Conservation (phyloP, 1,284 basidiomycete species). For the Baeospora myosura region DNA sequence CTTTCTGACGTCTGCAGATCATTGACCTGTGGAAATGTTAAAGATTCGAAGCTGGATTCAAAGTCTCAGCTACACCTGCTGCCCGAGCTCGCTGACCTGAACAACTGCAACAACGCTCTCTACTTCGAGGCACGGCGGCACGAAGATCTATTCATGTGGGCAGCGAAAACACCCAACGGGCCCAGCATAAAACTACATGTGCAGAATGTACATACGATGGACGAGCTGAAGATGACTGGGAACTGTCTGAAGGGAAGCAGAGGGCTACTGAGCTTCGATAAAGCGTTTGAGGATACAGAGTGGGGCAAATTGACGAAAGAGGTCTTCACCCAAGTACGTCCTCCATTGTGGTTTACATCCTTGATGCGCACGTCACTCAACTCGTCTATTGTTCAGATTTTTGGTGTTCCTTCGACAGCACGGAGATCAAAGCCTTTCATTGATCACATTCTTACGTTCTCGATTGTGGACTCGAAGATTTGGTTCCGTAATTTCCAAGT, state of each 20-base stretch:
- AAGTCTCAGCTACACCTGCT: conserved; percentile 92
- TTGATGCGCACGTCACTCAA: conserved; percentile 8
- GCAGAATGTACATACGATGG: conserved; percentile 99
- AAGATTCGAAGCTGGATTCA: conserved; percentile 94
- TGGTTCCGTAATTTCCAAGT: conserved; percentile 99
- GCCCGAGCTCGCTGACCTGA: conserved; percentile 94
- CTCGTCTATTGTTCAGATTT: conserved; percentile 81
- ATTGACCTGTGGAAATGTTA: background rate
- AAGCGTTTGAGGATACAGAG: conserved; percentile 82
- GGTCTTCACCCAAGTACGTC: conserved; percentile 88
- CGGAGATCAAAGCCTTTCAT: conserved; percentile 95
- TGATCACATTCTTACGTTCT: conserved; percentile 96
- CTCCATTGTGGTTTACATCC: background rate
- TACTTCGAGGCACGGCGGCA: conserved; percentile 97
- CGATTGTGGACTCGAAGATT: conserved; percentile 91
- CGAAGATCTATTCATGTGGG: conserved; percentile 97
- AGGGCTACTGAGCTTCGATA: conserved; percentile 90
- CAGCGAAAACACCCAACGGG: conserved; percentile 94
- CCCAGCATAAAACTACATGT: conserved; percentile 97
- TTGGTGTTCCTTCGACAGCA: conserved; percentile 87
- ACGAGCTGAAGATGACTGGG: conserved; percentile 99
- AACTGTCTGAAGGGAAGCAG: conserved; percentile 96
- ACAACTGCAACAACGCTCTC: conserved; percentile 96
- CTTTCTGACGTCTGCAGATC: background rate
- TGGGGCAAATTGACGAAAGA: conserved; percentile 92